phyloP scores from a whole-genome alignment of 2,329 filamentous ascomycete genomes.

The Penicillium decumbens region DNA sequence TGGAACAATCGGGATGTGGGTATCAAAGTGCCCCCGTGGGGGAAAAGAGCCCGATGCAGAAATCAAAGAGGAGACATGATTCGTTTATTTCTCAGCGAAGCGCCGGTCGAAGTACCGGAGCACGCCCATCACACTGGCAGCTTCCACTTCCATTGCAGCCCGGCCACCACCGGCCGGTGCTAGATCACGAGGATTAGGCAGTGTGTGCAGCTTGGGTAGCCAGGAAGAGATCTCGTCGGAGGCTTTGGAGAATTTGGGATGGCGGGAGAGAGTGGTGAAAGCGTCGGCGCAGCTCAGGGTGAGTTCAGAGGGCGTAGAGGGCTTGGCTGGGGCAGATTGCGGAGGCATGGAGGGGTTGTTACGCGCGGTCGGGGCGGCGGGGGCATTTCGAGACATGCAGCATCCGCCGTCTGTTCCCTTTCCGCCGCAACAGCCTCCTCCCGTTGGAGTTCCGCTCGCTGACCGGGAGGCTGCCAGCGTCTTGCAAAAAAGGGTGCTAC shows the following conservation, averaged over 20 bases:
- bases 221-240: conserved; percentile 70
- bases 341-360: conserved; percentile 21
- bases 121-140: conserved; percentile 81
- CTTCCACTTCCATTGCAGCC: conserved; percentile 70
- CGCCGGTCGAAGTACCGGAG: conserved; percentile 73
- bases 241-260: conserved; percentile 69
- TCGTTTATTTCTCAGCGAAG: conserved; percentile 49
- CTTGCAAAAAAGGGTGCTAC: conserved; percentile 77
- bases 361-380: conserved; percentile 22
- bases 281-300: conserved; percentile 67
- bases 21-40: conserved; percentile 19
- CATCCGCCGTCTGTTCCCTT: conserved; percentile 58
- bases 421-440: conserved; percentile 58
- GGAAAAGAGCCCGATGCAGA: conserved; percentile 11
- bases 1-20: conserved; percentile 19
- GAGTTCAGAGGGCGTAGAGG: conserved; percentile 33
- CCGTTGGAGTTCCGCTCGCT: conserved; percentile 37
- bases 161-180: conserved; percentile 27
- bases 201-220: conserved; percentile 67
- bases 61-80: conserved; percentile 14
- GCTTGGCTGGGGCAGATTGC: conserved; percentile 22
- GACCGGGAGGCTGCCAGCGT: conserved; percentile 63
- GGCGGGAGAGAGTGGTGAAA: conserved; percentile 72
- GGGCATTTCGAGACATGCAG: conserved; percentile 47
- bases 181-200: conserved; percentile 37